A percentile compares a stretch with the other conserved stretches of the same genome.
Conservation (phyloP, 768 basidiomycete genomes). For the Boletus rubropictus region DNA sequence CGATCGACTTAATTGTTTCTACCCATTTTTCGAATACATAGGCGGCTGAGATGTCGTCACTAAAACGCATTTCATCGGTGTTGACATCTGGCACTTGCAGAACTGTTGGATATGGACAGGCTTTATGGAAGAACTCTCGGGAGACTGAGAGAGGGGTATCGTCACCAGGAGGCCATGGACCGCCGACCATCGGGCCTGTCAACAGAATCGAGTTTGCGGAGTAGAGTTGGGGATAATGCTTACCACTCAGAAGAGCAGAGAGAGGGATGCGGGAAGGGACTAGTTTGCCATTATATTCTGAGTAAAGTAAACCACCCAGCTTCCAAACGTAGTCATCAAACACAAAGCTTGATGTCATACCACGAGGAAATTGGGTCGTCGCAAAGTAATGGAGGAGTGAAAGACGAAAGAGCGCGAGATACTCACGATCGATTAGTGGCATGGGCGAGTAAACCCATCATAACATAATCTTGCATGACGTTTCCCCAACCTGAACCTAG, state of each 20-base stretch:
- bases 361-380: constrained; percentile 2
- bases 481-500: constrained; percentile 39
- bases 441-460: constrained; percentile 34
- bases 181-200: constrained; percentile 41
- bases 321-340: constrained; percentile 43
- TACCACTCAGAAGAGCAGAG: constrained; percentile 37
- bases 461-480: constrained; percentile 36
- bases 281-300: constrained; percentile 32
- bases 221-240: not conserved
- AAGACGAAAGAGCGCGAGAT: not conserved
- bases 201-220: not conserved
- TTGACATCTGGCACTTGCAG: constrained; percentile 29
- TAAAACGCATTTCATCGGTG: constrained; percentile 26
- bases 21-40: constrained; percentile 36
- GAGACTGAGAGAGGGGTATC: constrained; percentile 33
- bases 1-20: constrained; percentile 28
- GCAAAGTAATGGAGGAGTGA: not conserved
- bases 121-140: constrained; percentile 34
- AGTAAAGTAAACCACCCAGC: constrained; percentile 30
- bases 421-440: constrained; percentile 32
- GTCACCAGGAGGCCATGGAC: constrained; percentile 30
- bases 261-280: constrained; percentile 40
- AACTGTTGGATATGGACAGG: constrained; percentile 36
- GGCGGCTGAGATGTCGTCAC: constrained; percentile 21
- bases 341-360: constrained; percentile 30